Evolutionary conservation across 768 basidiomycete genomes (phyloP), one percentile per base, ranked within the genome.

Genomic region (Russula griseocarnosa): DNA sequence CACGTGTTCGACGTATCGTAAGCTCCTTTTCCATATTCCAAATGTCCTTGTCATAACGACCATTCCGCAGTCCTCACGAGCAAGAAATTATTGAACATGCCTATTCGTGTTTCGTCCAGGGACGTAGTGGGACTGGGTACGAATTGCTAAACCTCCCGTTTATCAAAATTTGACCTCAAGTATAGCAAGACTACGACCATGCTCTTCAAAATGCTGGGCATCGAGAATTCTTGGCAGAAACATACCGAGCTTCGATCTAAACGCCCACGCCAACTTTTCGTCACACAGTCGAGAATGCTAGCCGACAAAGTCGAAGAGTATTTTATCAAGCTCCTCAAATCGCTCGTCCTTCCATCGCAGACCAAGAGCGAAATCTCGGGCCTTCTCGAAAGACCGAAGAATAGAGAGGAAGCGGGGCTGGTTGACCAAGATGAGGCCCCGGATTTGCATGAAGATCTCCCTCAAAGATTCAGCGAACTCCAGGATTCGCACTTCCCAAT

Each of bases 91-190:
- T 69, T 8, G 68, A 67, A 26, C 49, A 67, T 53, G 24, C 47
- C 28, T 34, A 44, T 28, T 67, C 68, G 2, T 69, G 66, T 46
- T 67, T 59, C 46, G 68, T 69, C 44, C 55, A 67, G 18, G 71
- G 88, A 0, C 78, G 88, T 30, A 88, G 87, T 70, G 88, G 88
- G 1, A 90, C 88, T 0, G 88, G 88, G 88, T 87, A 69, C 16
- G 51, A 14, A 18, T 20, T 42, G 24, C 0, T 22, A n/a, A 38
- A 20, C 9, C 55, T 26, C 30, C 40, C 44, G 26, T 32, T 24
- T 22, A n/a, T 22, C 24, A 28, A 24, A n/a, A 18, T n/a, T n/a
- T 42, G 22, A 51, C 28, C 20, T 24, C n/a, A 46, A 3, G 16
- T 30, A 1, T 67, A 88, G 88, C 1, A 89, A 89, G 78, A 90